These are phyloP conservation scores for Saccharomycopsis fodiens DNA, from an alignment of 805 yeast species.

Conservation along the genomic window DNA sequence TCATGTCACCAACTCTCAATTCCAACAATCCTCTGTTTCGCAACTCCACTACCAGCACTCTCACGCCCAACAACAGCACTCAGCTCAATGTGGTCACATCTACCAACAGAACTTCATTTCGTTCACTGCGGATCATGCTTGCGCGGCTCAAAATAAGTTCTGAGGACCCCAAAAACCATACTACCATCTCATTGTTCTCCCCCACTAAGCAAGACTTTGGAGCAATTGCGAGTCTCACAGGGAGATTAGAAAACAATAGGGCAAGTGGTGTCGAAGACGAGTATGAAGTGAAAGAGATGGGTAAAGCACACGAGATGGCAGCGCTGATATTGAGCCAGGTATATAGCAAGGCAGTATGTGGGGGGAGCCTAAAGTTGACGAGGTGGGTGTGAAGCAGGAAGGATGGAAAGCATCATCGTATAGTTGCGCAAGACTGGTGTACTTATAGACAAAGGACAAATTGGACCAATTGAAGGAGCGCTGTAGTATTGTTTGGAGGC, in stretches of 20 bases:
- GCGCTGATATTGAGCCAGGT: slow-evolving; percentile 3
- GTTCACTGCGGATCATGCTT: slow-evolving; percentile 18
- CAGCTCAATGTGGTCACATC: neutral
- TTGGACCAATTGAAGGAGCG: too few relatives aligned
- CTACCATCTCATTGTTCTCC: slow-evolving; percentile 18
- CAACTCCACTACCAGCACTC: slow-evolving; percentile 18
- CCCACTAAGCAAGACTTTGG: slow-evolving; percentile 11
- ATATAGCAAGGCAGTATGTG: neutral
- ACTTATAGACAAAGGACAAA: too few relatives aligned
- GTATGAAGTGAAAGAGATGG: slow-evolving; percentile 9
- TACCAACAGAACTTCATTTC: slow-evolving; percentile 1
- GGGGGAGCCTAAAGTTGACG: neutral
- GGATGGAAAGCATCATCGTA: too few relatives aligned
- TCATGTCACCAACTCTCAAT: neutral
- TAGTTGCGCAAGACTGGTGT: too few relatives aligned
- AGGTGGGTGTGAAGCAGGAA: too few relatives aligned
- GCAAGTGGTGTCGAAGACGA: neutral
- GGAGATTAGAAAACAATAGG: too few relatives aligned
- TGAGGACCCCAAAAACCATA: too few relatives aligned
- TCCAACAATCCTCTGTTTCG: too few relatives aligned
- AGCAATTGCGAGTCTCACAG: neutral
- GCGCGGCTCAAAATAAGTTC: slow-evolving; percentile 9
- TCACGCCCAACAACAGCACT: too few relatives aligned
- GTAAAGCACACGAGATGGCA: slow-evolving; percentile 11
- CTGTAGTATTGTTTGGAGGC: too few relatives aligned